Evolutionary conservation across 345 rosid genomes (phyloP).

Genomic region (Eucalyptus coolabah): DNA sequence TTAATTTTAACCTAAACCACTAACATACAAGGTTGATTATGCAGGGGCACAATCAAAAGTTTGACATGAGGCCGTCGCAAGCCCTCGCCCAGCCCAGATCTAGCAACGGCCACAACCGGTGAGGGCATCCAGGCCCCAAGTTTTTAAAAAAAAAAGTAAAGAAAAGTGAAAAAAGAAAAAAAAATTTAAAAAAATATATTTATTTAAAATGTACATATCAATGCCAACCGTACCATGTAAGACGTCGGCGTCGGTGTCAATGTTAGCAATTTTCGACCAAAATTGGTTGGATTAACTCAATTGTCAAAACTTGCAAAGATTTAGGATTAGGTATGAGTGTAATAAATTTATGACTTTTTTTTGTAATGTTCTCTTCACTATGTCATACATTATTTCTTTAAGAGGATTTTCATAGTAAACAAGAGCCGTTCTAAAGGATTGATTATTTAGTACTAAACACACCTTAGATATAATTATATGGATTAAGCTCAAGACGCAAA

Average conservation of each 20-base stretch:
- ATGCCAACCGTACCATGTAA: fast-evolving
- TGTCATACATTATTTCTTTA: background rate
- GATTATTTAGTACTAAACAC: background rate
- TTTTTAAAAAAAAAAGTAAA: no score
- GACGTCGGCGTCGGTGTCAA: fast-evolving
- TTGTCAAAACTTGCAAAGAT: no score
- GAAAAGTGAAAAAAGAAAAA: no score
- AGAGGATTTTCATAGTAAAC: background rate
- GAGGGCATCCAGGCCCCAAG: fast-evolving
- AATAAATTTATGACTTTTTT: no score
- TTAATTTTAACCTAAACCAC: no score
- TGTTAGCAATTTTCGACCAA: fast-evolving
- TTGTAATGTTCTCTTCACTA: fast-evolving
- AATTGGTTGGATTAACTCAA: fast-evolving
- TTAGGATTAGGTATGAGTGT: fast-evolving
- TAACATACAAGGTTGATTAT: no score
- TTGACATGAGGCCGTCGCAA: fast-evolving
- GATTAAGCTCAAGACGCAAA: background rate
- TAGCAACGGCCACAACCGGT: fast-evolving
- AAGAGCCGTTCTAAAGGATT: background rate
- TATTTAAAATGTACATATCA: fast-evolving
- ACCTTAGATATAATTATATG: background rate
- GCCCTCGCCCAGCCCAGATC: fast-evolving
- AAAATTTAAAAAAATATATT: no score
- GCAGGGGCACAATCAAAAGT: fast-evolving